phyloP scores from a whole-genome alignment of 495 filamentous ascomycete species.

The Hyaloscypha bicolor region DNA sequence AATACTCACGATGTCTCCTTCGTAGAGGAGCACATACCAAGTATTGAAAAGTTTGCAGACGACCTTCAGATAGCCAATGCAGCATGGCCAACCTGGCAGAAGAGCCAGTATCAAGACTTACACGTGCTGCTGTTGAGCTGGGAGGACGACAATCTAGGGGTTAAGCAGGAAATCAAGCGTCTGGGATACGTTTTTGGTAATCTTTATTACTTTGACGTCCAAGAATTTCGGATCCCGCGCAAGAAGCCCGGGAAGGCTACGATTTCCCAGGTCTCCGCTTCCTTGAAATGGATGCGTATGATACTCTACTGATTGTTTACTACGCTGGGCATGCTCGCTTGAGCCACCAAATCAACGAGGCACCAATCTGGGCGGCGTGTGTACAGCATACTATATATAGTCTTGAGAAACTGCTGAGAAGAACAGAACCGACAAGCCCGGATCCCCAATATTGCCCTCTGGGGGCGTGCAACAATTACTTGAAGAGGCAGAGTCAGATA shows the following conservation, averaged over 20 bases:
- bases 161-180: slow-evolving; percentile 24
- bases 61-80: slow-evolving; percentile 3
- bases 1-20: slow-evolving; percentile 11
- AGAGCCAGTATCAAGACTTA: too few species aligned
- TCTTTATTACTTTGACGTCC: not conserved
- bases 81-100: slow-evolving; percentile 23
- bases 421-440: not conserved
- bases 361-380: not conserved
- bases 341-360: not conserved
- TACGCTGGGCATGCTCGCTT: not conserved
- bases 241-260: not conserved
- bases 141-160: slow-evolving; percentile 35
- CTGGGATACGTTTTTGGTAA: slow-evolving; percentile 24
- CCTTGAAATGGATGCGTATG: not conserved
- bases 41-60: slow-evolving; percentile 6
- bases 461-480: slow-evolving; percentile 8
- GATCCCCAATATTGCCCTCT: slow-evolving; percentile 3
- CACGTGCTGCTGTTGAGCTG: too few species aligned
- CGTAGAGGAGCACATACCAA: slow-evolving; percentile 1
- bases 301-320: not conserved
- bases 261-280: not conserved
- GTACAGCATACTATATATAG: not conserved
- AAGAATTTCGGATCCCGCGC: not conserved
- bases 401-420: not conserved
- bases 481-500: slow-evolving; percentile 6